Conservation (phyloP, 805 yeast species). For the Sugiyamaella lignohabitans region DNA sequence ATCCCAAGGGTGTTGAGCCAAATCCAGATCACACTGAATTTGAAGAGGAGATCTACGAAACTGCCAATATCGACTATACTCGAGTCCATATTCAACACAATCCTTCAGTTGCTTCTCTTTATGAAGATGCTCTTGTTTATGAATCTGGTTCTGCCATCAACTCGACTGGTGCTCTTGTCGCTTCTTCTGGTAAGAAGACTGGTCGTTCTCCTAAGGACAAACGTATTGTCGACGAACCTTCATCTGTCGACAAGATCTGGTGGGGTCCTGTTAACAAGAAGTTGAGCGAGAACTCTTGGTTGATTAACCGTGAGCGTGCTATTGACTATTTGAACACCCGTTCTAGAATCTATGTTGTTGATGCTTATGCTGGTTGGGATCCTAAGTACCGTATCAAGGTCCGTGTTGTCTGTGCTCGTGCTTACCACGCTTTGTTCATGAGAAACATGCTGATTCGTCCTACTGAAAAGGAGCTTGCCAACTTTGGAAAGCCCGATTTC, state of each 20-base stretch:
- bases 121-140: constrained; percentile 81
- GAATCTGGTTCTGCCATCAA: constrained; percentile 90
- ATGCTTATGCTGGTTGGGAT: constrained; percentile 99
- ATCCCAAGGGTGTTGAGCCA: constrained; percentile 39
- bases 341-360: constrained; percentile 88
- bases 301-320: constrained; percentile 92
- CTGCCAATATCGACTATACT: constrained; percentile 38
- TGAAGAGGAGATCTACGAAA: constrained; percentile 35
- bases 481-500: constrained; percentile 96
- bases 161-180: constrained; percentile 90
- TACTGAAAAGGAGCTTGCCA: constrained; percentile 72
- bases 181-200: constrained; percentile 91
- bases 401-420: constrained; percentile 94
- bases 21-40: constrained; percentile 34
- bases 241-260: constrained; percentile 83
- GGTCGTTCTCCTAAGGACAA: constrained; percentile 99
- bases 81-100: constrained; percentile 55
- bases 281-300: constrained; percentile 91
- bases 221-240: constrained; percentile 91
- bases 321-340: constrained; percentile 94
- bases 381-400: constrained; percentile 95
- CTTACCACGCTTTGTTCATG: constrained; percentile 97
- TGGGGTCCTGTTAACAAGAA: constrained; percentile 99
- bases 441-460: constrained; percentile 97
- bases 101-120: constrained; percentile 85